Conservation (phyloP, 139 green algal genomes). For the Gonium pectorale region DNA sequence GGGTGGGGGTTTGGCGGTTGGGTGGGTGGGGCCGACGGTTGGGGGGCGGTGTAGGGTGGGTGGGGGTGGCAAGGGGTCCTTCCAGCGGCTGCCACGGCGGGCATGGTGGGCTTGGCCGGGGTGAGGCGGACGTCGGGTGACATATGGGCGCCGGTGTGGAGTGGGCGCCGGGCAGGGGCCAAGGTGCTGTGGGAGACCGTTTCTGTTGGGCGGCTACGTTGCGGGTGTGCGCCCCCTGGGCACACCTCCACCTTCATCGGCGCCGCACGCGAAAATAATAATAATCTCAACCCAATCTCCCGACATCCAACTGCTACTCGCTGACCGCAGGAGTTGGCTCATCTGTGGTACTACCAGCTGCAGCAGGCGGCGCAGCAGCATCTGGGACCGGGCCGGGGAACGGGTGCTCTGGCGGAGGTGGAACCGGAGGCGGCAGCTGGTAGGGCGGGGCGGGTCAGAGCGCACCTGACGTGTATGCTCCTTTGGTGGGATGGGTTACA, state of each 20-base stretch:
- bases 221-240: not conserved
- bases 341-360: conserved; percentile 11
- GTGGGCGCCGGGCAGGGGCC: too few relatives aligned
- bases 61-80: not conserved
- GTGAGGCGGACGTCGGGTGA: not conserved
- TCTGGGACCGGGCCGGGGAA: too few relatives aligned
- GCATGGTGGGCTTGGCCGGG: not conserved
- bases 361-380: not conserved
- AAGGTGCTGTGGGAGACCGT: not conserved
- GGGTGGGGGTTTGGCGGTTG: not conserved
- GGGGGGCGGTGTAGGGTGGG: not conserved
- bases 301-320: not conserved
- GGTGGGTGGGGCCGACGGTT: not conserved
- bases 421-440: too few relatives aligned
- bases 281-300: not conserved
- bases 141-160: not conserved
- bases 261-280: not conserved
- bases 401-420: too few relatives aligned
- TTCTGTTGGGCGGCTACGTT: not conserved
- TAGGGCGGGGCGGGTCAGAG: too few relatives aligned
- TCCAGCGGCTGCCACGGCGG: not conserved
- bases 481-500: too few relatives aligned
- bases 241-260: not conserved
- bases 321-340: not conserved
- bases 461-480: too few relatives aligned